These are phyloP conservation scores for Aegilops umbellulata DNA, from an alignment of 176 grass and related monocot species.

Conservation along the genomic window DNA sequence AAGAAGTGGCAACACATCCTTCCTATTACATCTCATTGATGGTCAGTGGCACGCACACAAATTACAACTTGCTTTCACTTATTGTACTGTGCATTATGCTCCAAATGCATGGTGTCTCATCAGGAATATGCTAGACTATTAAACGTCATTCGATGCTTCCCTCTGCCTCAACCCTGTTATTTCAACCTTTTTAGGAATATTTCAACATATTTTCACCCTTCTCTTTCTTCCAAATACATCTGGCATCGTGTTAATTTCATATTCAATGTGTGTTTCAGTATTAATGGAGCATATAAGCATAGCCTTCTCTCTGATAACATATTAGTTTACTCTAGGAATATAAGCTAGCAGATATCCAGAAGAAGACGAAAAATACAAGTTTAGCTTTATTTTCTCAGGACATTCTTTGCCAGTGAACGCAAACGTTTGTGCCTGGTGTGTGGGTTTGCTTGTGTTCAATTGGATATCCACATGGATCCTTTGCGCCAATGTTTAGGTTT, in stretches of 20 bases:
- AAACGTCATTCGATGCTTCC: neutral
- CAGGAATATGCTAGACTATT: neutral
- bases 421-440: neutral
- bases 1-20: neutral
- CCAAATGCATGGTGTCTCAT: neutral
- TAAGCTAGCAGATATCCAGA: neutral
- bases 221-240: neutral
- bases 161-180: neutral
- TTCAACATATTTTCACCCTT: neutral
- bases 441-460: neutral
- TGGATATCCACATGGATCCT: neutral
- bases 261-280: neutral
- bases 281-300: neutral
- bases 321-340: neutral
- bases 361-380: neutral
- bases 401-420: neutral
- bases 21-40: neutral
- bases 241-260: neutral
- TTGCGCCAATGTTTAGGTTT: neutral
- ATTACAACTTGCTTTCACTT: neutral
- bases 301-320: neutral
- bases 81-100: neutral
- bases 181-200: neutral
- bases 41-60: neutral
- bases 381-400: neutral